Conservation (phyloP, 208 protist genomes). For the Trypanosoma platydactyli region DNA sequence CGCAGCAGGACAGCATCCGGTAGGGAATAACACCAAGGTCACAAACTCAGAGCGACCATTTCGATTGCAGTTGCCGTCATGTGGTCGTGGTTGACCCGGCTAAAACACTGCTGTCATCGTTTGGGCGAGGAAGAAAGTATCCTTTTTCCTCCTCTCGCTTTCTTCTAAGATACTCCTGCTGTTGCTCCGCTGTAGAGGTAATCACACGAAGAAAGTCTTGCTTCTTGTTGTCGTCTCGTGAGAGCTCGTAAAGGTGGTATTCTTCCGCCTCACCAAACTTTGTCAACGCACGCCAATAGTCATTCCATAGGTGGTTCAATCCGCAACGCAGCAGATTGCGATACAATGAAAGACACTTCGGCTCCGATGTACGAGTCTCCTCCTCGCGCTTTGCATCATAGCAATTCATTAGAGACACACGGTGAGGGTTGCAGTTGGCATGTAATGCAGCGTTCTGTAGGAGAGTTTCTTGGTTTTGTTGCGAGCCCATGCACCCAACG, state of each 20-base stretch:
- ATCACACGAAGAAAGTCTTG: constrained; percentile 67
- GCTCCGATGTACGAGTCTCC: constrained; percentile 51
- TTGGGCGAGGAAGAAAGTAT: constrained; percentile 22
- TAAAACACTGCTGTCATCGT: constrained; percentile 8
- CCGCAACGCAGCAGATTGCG: constrained; percentile 71
- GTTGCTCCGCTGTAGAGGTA: constrained; percentile 49
- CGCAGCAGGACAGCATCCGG: no score
- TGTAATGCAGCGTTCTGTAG: constrained; percentile 61
- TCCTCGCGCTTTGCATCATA: constrained; percentile 46
- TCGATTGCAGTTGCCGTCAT: neutral
- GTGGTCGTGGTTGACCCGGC: neutral
- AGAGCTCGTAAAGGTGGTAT: constrained; percentile 76
- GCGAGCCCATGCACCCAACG: constrained; percentile 60
- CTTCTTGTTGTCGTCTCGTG: constrained; percentile 72
- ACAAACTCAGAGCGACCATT: neutral
- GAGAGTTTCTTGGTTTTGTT: constrained; percentile 62
- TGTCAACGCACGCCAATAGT: constrained; percentile 78
- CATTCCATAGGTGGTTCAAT: constrained; percentile 82
- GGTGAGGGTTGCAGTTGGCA: constrained; percentile 42
- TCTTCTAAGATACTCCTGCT: constrained; percentile 26
- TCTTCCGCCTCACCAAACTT: constrained; percentile 76
- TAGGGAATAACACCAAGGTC: constrained; percentile 5
- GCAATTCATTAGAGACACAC: constrained; percentile 51
- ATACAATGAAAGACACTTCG: constrained; percentile 63
- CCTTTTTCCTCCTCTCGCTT: constrained; percentile 25